These are phyloP conservation scores for Claviceps digitariae DNA, from an alignment of 2,329 filamentous ascomycete species.

Conservation along the genomic window DNA sequence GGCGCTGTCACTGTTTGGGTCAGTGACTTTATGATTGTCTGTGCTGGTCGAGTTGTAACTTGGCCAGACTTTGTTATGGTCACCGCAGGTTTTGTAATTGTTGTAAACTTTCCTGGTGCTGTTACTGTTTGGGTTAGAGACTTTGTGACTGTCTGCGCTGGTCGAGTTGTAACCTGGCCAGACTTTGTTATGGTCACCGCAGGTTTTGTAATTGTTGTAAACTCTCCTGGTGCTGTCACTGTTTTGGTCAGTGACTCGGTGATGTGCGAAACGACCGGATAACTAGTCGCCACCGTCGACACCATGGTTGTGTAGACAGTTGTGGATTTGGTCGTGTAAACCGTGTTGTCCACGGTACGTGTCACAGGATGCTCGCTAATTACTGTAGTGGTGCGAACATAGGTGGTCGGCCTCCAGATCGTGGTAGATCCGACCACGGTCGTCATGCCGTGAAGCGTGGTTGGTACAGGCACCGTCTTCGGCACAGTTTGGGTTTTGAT, in stretches of 20 bases:
- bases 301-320: conserved; percentile 7
- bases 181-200: conserved; percentile 3
- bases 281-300: conserved; percentile 7
- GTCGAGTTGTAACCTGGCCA: conserved; percentile 6
- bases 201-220: conserved; percentile 5
- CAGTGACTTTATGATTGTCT: conserved; percentile 1
- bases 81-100: not conserved
- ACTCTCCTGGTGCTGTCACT: conserved; percentile 4
- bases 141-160: conserved; percentile 5
- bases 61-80: conserved; percentile 1
- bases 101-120: not conserved
- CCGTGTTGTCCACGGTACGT: conserved; percentile 8
- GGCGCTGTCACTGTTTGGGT: not conserved
- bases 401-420: conserved; percentile 8
- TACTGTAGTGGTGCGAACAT: conserved; percentile 5
- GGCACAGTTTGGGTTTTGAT: conserved; percentile 7
- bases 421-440: conserved; percentile 7
- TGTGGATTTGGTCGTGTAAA: conserved; percentile 5
- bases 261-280: conserved; percentile 7
- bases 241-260: conserved; percentile 5
- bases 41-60: conserved; percentile 7
- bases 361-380: conserved; percentile 8
- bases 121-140: not conserved
- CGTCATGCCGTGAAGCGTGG: conserved; percentile 4
- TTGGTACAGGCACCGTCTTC: conserved; percentile 4